Base-by-base conservation (phyloP, 2,329 filamentous ascomycete species). In the Exophiala sp. region DNA sequence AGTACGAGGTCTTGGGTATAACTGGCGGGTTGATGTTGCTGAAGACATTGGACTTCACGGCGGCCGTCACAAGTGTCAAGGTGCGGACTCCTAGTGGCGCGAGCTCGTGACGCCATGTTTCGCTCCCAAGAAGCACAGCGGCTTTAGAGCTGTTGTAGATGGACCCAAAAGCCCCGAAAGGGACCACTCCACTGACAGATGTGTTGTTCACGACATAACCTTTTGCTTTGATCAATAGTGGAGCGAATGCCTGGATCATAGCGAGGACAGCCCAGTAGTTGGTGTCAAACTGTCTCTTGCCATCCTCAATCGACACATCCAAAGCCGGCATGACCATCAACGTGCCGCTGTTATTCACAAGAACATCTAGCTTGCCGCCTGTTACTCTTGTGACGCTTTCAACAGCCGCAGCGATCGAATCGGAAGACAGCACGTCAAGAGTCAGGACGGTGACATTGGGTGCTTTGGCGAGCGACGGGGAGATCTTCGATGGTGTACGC, bases 281-380 rank as follows among this genome's bases (percentile, higher is more conserved):
- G 16, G 71, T 62, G 21, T 77, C 72, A 49, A 71, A 76, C 4
- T 75, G 32, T 12, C 49, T 55, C 45, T 67, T 71, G n/a, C 67
- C 69, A 12, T 69, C 56, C 1, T 61, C 56, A 21, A 72, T 56
- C 20, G 62, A 54, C 12, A 55, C 36, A 50, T 72, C 69, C 16
- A 66, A 47, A 2, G 67, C 55, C n/a, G 68, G 65, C 56, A 64
- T 64, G 5, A 62, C 18, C 21, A 50, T 40, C 3, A 36, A 8
- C 10, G 65, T 70, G 18, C 76, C 76, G 10, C 75, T 74, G 65
- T 77, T 78, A 57, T 78, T 78, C 40, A 78, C 67, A 34, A 78
- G 62, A 9, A 75, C 65, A 52, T 75, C 67, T 7, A 76, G 64
- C 4, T 48, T 66, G 10, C 71, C 71, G 9, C 65, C 66, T 0